Base-by-base conservation (phyloP, 208 protist species). In the Trypanosoma boissoni region DNA sequence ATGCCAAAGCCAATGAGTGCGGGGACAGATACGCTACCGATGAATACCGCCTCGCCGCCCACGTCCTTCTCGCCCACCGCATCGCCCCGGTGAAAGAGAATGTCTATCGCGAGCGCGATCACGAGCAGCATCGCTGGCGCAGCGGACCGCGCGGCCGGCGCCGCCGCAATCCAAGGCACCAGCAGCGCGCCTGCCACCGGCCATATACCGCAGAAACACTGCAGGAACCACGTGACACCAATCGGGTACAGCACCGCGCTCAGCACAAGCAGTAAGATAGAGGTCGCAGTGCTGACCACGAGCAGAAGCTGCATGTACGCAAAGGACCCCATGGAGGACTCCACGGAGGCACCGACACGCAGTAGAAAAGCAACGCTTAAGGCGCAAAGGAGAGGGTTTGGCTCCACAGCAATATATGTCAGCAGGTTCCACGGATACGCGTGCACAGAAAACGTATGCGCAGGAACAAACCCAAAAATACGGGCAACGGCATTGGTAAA, bases 191-290 rank as follows among this genome's bases (percentile, higher is more conserved):
- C 63, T 2, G 66, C 71, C 7, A 68, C 27, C 12, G 72, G 64
- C 74, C 74, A 81, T 34, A 68, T 37, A 12, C 79, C 79, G 14
- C 61, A 69, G 58, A 72, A 79, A 9, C 65, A 66, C 51, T 72
- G 65, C 34, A 72, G 42, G 28, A 72, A 63, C 59, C 68, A 67
- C 23, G 39, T 56, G 18, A 67, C 43, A 2, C 57, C 68, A 0
- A 60, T 10, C 14, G 26, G 32, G 24, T 62, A 69, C 20, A 74
- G 27, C 10, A 70, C 2, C 10, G 54, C 42, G 43, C 68, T 71
- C 20, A 76, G 8, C 27, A 81, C 18, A 14, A 75, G 23, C 20
- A 76, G 36, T 1, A 66, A 14, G 18, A 55, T 10, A 0, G 67
- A 67, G 2, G 73, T 77, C 5, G 31, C 55, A 10, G 68, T 21